Evolutionary conservation across 2,329 filamentous ascomycete genomes (phyloP).

Genomic region (Calonectria pseudoreteaudii): DNA sequence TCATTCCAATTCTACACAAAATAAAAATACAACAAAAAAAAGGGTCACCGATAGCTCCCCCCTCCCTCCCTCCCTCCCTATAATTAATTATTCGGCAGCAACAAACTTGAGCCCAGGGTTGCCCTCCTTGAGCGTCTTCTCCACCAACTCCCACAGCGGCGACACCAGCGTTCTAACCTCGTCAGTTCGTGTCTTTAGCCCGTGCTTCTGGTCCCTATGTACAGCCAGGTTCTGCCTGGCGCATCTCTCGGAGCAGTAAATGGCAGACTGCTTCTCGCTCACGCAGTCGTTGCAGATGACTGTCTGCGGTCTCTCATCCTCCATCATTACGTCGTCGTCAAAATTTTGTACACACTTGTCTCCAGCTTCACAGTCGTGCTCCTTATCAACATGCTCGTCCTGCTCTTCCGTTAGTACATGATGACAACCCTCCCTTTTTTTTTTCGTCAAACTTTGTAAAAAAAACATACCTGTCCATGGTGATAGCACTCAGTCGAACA

Average conservation of each 20-base stretch:
- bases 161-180: conserved; percentile 38
- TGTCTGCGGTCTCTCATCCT: conserved; percentile 41
- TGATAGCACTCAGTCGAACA: conserved; percentile 58
- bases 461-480: conserved; percentile 55
- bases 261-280: conserved; percentile 45
- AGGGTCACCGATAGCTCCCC: too few species aligned
- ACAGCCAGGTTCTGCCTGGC: conserved; percentile 54
- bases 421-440: too few species aligned
- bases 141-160: conserved; percentile 41
- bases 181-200: conserved; percentile 39
- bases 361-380: conserved; percentile 57
- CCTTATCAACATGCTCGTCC: conserved; percentile 52
- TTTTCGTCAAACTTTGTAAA: not conserved
- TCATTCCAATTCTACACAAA: not conserved
- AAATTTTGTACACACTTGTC: conserved; percentile 53
- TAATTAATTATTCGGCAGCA: conserved; percentile 21
- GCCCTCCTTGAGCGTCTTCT: conserved; percentile 43
- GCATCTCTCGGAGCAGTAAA: conserved; percentile 58
- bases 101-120: conserved; percentile 50
- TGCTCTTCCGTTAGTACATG: conserved; percentile 46
- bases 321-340: conserved; percentile 56
- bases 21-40: not conserved
- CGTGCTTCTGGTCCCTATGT: conserved; percentile 52
- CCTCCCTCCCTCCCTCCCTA: too few species aligned
- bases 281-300: conserved; percentile 59